Percentiles rank a stretch among this genome's conserved stretches.
Conservation (phyloP, 805 yeast species). For the Candida corydali region DNA sequence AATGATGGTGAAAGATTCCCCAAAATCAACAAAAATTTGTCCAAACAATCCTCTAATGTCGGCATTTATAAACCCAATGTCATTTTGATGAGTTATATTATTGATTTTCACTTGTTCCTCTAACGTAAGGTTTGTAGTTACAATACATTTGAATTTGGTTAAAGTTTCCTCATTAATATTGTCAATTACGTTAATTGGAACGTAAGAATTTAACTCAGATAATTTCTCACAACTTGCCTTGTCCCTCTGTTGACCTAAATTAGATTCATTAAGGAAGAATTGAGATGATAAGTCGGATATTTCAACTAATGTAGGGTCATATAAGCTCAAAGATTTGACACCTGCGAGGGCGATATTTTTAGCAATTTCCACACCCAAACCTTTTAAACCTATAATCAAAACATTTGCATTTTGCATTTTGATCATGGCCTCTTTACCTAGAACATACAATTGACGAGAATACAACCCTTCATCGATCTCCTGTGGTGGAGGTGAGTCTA, state of each 20-base stretch:
- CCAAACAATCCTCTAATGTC: constrained; percentile 89
- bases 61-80: constrained; percentile 76
- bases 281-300: constrained; percentile 82
- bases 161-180: constrained; percentile 54
- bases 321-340: constrained; percentile 82
- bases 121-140: constrained; percentile 71
- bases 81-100: constrained; percentile 65
- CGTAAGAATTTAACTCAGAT: constrained; percentile 84
- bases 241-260: constrained; percentile 79
- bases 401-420: constrained; percentile 93
- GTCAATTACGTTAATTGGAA: constrained; percentile 69
- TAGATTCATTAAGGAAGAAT: constrained; percentile 69
- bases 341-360: constrained; percentile 97
- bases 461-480: constrained; percentile 89
- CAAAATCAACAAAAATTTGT: constrained; percentile 84
- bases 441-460: constrained; percentile 93
- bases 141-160: constrained; percentile 67
- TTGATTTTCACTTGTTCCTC: constrained; percentile 76
- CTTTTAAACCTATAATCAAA: constrained; percentile 84
- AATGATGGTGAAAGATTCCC: constrained; percentile 69
- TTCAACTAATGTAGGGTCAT: constrained; percentile 70
- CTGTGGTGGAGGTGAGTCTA: constrained; percentile 36
- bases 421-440: constrained; percentile 98
- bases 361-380: constrained; percentile 94
- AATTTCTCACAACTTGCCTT: constrained; percentile 61